Evolutionary conservation across 495 filamentous ascomycete species (phyloP).

Genomic region (Cenococcum geophilum): DNA sequence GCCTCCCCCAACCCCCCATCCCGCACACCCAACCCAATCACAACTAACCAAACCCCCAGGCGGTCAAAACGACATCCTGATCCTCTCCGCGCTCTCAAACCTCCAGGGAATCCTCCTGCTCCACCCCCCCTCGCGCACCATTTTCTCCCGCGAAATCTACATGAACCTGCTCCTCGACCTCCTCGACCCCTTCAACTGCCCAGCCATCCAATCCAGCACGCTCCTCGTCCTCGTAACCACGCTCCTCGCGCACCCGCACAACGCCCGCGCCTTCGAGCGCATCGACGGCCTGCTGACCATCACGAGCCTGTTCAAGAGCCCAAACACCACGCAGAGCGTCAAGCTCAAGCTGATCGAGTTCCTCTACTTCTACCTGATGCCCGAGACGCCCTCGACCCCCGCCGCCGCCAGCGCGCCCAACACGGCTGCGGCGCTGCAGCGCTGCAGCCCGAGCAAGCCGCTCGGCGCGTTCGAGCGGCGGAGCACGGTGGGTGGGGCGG

Average conservation of each 20-base stretch:
- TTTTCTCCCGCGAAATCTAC: slow-evolving; percentile 85
- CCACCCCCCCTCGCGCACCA: slow-evolving; percentile 81
- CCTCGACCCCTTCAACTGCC: slow-evolving; percentile 85
- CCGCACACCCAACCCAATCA: slow-evolving; percentile 5
- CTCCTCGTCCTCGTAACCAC: slow-evolving; percentile 85
- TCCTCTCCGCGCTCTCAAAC: slow-evolving; percentile 79
- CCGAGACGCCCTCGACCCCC: slow-evolving; percentile 64
- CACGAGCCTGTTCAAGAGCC: slow-evolving; percentile 86
- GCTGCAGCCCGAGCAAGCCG: slow-evolving; percentile 68
- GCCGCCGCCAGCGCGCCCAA: slow-evolving; percentile 35
- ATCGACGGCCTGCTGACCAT: slow-evolving; percentile 91
- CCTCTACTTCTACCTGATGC: slow-evolving; percentile 96
- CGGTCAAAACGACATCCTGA: slow-evolving; percentile 80
- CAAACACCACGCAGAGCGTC: slow-evolving; percentile 74
- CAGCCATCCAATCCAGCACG: slow-evolving; percentile 82
- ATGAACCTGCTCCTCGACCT: slow-evolving; percentile 97
- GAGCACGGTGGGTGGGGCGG: slow-evolving; percentile 39
- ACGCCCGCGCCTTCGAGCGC: slow-evolving; percentile 83
- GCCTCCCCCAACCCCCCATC: slow-evolving; percentile 1
- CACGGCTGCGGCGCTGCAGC: slow-evolving; percentile 47
- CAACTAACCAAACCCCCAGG: slow-evolving; percentile 44
- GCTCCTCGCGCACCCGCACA: slow-evolving; percentile 72
- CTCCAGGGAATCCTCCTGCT: slow-evolving; percentile 87
- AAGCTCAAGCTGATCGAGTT: slow-evolving; percentile 93
- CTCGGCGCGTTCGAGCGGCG: slow-evolving; percentile 45